Base-by-base conservation (phyloP, 495 filamentous ascomycete genomes). In the Neurospora sublineolata region DNA sequence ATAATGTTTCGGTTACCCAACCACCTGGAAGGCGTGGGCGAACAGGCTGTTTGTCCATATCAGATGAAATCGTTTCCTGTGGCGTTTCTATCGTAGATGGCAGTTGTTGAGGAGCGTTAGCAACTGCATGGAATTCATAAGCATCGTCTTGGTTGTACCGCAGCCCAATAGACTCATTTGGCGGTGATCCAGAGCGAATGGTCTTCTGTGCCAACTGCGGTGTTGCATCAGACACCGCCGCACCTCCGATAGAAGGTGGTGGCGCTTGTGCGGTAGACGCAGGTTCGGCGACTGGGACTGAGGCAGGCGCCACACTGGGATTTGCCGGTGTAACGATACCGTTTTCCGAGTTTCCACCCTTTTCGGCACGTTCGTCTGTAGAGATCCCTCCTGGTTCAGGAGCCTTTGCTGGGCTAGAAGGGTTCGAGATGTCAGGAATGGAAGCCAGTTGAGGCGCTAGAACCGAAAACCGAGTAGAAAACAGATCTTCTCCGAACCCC, bases 11-110 rank as follows among this genome's bases (percentile, higher is more conserved):
- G 18, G 88, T 86, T 39, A 87, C 86, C 90, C 89, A 91, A 68
- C 83, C 85, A 11, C 89, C 90, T 20, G 90, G 90, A 39, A 92
- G 77, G 40, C 83, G 83, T 37, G 90, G 90, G 68, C 89, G 81
- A 68, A 70, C 23, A 30, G 87, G 84, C 64, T 80, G 86, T 71
- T 81, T 77, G 73, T 73, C 74, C 41, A 76, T 75, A n/a, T 69
- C 69, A 39, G 8, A n/a, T 60, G 69, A 52, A 46, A 75, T 69
- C 4, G 75, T 67, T 38, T 81, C 73, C 64, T 71, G 73, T 33
- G 68, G 39, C 58, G 69, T 40, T 23, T 72, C 72, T 60, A 69
- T 74, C 7, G 69, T 68, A 44, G 72, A 68, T 69, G 39, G 42
- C 67, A 71, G 75, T 73, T 73, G 73, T 30, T 69, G 38, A 42